Conservation (phyloP, 23 red algal genomes). For the Agarophyton chilense region DNA sequence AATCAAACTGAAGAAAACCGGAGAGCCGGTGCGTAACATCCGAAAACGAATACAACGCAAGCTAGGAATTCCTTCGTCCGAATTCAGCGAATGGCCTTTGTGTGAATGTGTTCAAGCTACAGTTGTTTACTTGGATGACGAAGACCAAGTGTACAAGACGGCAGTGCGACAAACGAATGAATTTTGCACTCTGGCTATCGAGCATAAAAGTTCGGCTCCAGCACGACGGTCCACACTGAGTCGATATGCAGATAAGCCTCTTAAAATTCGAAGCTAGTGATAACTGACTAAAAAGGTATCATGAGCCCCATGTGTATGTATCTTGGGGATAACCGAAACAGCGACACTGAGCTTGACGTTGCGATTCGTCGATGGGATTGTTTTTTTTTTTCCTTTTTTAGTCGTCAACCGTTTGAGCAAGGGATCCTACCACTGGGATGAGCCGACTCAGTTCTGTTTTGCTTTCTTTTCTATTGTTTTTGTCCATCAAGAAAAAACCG, state of each 20-base stretch:
- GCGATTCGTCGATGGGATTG: not conserved
- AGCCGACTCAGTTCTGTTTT: not conserved
- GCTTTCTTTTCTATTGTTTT: not conserved
- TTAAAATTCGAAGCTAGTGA: constrained; percentile 83
- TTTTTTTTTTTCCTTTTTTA: not conserved
- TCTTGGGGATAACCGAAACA: not conserved
- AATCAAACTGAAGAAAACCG: constrained; percentile 51
- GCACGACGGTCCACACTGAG: constrained; percentile 34
- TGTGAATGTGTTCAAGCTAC: constrained; percentile 57
- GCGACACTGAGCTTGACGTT: not conserved
- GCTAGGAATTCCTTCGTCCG: constrained; percentile 56
- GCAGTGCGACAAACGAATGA: constrained; percentile 34
- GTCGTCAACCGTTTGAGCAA: not conserved
- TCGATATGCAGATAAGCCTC: constrained; percentile 82
- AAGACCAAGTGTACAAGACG: constrained; percentile 57
- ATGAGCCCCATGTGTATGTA: constrained; percentile 37
- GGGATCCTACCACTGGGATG: not conserved
- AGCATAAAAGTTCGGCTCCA: constrained; percentile 66
- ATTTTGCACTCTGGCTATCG: constrained; percentile 78
- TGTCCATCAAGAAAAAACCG: not conserved
- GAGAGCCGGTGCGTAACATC: constrained; percentile 66
- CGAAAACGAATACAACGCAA: constrained; percentile 64
- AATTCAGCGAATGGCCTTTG: constrained; percentile 80
- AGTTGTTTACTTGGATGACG: constrained; percentile 47
- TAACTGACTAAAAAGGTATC: constrained; percentile 37